Percentiles rank a stretch among this genome's conserved stretches.
Evolutionary conservation across 2,329 filamentous ascomycete species (phyloP).

Genomic region (Alternaria tenuissima): DNA sequence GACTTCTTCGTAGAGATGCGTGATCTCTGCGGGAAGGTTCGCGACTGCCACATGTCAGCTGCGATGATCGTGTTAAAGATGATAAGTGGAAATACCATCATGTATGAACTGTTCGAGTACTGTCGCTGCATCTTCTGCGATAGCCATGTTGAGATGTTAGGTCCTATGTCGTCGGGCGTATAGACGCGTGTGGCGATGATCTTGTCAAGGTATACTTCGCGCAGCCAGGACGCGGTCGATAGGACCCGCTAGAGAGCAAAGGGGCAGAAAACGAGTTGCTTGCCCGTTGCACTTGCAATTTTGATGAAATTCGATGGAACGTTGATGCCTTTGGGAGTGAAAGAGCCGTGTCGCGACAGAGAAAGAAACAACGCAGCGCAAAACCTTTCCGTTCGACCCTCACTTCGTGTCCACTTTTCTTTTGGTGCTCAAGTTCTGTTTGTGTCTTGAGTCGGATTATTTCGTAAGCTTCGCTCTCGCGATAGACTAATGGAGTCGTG

Average conservation of each 20-base stretch:
- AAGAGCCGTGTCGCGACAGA: conserved; percentile 14
- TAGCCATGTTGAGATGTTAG: conserved; percentile 37
- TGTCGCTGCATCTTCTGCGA: conserved; percentile 68
- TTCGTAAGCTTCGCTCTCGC: not conserved
- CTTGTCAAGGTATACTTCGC: not conserved
- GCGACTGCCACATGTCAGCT: conserved; percentile 60
- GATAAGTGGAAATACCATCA: conserved; percentile 59
- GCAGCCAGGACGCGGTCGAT: not conserved
- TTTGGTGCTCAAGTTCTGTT: not conserved
- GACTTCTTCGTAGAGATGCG: conserved; percentile 84
- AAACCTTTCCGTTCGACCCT: conserved; percentile 1
- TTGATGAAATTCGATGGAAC: conserved; percentile 29
- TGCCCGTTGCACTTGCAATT: conserved; percentile 7
- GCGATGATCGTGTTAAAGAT: not conserved
- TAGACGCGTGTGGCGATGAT: conserved; percentile 5
- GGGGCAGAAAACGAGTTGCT: not conserved
- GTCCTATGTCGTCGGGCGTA: not conserved
- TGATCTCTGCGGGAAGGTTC: conserved; percentile 83
- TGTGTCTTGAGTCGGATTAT: not conserved
- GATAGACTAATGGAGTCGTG: conserved; percentile 7
- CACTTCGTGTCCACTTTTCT: not conserved
- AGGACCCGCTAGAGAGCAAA: not conserved
- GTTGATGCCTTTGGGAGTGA: conserved; percentile 28
- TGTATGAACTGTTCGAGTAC: conserved; percentile 82
- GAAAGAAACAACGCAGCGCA: conserved; percentile 11